These are phyloP conservation scores for Leishmania guyanensis DNA, from an alignment of 208 protist genomes.

Conservation along the genomic window DNA sequence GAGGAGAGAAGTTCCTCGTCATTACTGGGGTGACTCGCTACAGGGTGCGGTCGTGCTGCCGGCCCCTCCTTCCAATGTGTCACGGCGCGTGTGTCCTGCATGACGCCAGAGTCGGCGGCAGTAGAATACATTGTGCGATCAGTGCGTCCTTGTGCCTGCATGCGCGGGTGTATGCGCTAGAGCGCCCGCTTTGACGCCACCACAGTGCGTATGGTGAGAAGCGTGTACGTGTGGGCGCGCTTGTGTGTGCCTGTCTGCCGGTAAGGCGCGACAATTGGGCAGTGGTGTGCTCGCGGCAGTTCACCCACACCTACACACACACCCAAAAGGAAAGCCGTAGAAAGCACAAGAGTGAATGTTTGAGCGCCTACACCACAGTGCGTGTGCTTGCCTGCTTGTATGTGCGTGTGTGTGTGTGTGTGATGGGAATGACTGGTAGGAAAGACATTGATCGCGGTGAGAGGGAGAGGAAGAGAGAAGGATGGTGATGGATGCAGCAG, in stretches of 20 bases:
- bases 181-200: not conserved
- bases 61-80: constrained; percentile 14
- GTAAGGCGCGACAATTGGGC: not conserved
- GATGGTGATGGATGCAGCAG: not conserved
- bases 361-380: not conserved
- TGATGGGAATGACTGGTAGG: not conserved
- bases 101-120: not conserved
- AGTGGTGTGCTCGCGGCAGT: too few relatives aligned
- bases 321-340: not conserved
- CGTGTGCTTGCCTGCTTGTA: not conserved
- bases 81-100: not conserved
- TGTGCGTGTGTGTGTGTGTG: not conserved
- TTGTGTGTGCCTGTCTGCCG: not conserved
- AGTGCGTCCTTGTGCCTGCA: not conserved
- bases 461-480: not conserved
- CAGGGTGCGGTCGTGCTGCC: not conserved
- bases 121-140: constrained; percentile 10
- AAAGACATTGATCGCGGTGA: not conserved
- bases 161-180: not conserved
- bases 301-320: constrained; percentile 1
- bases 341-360: not conserved
- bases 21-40: not conserved
- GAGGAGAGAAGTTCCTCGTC: constrained; percentile 31
- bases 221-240: not conserved
- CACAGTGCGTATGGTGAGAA: not conserved